Percentiles rank a stretch among this genome's conserved stretches.
Evolutionary conservation across 129 eudicot genomes (phyloP).

Genomic region (Lactuca sativa): DNA sequence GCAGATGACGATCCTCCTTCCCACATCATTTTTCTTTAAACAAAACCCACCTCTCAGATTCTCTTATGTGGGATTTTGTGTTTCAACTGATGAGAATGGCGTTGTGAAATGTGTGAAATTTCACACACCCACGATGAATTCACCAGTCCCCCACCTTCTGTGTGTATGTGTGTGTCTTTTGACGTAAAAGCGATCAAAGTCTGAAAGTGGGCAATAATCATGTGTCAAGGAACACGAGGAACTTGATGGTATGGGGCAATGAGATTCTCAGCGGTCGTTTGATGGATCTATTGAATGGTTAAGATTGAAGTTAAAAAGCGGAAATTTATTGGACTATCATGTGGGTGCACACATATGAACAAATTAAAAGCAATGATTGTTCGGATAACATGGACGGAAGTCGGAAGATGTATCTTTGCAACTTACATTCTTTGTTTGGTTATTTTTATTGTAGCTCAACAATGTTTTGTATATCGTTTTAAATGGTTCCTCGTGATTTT

Average conservation of each 20-base stretch:
- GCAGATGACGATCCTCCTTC: slow-evolving; percentile 52
- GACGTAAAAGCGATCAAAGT: slow-evolving; percentile 14
- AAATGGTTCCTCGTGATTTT: no score
- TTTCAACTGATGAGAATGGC: neutral
- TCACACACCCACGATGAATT: slow-evolving; percentile 7
- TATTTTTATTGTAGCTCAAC: no score
- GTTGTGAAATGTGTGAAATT: slow-evolving; percentile 6
- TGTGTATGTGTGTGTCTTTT: slow-evolving; percentile 10
- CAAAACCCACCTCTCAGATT: neutral
- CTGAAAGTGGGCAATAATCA: slow-evolving; percentile 11
- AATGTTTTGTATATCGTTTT: no score
- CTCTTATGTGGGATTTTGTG: neutral
- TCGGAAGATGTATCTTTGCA: no score
- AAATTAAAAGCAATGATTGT: neutral
- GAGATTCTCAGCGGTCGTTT: neutral
- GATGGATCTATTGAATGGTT: slow-evolving; percentile 1
- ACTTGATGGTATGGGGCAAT: slow-evolving; percentile 24
- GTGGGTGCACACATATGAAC: neutral
- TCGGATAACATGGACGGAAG: neutral
- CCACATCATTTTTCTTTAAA: slow-evolving; percentile 41
- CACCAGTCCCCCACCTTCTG: neutral
- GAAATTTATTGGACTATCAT: neutral
- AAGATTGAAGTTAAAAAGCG: neutral
- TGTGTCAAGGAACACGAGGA: slow-evolving; percentile 16
- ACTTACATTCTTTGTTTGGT: no score